phyloP scores from a whole-genome alignment of 495 filamentous ascomycete genomes.

The Penicillium robsamsonii region DNA sequence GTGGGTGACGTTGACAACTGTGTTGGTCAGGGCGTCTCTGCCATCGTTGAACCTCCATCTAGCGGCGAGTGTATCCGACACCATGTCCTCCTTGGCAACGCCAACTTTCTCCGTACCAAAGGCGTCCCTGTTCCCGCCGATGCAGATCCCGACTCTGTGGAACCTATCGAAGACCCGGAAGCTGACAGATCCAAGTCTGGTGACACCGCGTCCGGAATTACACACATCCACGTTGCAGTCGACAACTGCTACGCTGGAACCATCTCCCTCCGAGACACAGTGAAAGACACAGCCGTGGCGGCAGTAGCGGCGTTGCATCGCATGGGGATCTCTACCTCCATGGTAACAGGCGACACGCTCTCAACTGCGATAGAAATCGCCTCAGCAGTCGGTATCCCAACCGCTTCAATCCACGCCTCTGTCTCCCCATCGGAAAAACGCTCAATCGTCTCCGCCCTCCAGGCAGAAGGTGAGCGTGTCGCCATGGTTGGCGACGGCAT shows the following conservation, averaged over 20 bases:
- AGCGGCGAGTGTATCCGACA: conserved; percentile 65
- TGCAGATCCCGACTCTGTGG: conserved; percentile 48
- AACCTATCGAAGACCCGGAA: conserved; percentile 21
- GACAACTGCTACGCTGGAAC: conserved; percentile 75
- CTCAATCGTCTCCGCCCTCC: conserved; percentile 72
- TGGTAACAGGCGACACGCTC: conserved; percentile 90
- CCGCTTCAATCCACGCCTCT: conserved; percentile 71
- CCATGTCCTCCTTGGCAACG: conserved; percentile 79
- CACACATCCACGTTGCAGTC: conserved; percentile 88
- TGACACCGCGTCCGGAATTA: conserved; percentile 60
- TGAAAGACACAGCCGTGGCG: conserved; percentile 84
- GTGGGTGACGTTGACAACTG: conserved; percentile 79
- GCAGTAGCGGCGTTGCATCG: conserved; percentile 77
- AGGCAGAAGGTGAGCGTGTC: conserved; percentile 68
- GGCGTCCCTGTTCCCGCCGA: conserved; percentile 63
- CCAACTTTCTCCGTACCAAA: conserved; percentile 67
- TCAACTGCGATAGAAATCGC: conserved; percentile 82
- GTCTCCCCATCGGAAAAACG: conserved; percentile 88
- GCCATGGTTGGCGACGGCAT: conserved; percentile 99
- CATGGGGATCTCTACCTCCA: conserved; percentile 81
- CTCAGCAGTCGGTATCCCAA: conserved; percentile 73
- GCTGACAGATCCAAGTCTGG: conserved; percentile 21
- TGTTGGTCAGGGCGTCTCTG: conserved; percentile 83
- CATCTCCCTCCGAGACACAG: conserved; percentile 79
- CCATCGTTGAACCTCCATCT: conserved; percentile 72